Conservation (phyloP, 306 rosid genomes). For the Medicago truncatula region MtrunA17r5.0-ANR NC_053049.1:39670501-39671000, state of each 20-base stretch:
- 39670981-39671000: conserved; percentile 35
- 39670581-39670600: background rate
- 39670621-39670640: conserved; percentile 24
- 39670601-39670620: background rate
- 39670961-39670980: conserved; percentile 64
- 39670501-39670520: background rate
- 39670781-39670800: conserved; percentile 76
- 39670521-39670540: background rate
- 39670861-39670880: conserved; percentile 71
- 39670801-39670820: conserved; percentile 58
- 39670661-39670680: too few relatives aligned
- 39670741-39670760: conserved; percentile 11
- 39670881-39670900: conserved; percentile 92
- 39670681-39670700: too few relatives aligned
- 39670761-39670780: conserved; percentile 61
- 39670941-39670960: conserved; percentile 80
- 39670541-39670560: conserved; percentile 10
- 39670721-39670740: background rate
- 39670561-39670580: conserved; percentile 19
- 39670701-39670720: too few relatives aligned
- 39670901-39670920: conserved; percentile 82
- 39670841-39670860: conserved; percentile 65
- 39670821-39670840: conserved; percentile 81
- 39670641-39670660: conserved; percentile 15
- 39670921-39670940: conserved; percentile 73